phyloP scores from a whole-genome alignment of 371 early-diverging fungal species.

The Mucor plumbeus region DNA sequence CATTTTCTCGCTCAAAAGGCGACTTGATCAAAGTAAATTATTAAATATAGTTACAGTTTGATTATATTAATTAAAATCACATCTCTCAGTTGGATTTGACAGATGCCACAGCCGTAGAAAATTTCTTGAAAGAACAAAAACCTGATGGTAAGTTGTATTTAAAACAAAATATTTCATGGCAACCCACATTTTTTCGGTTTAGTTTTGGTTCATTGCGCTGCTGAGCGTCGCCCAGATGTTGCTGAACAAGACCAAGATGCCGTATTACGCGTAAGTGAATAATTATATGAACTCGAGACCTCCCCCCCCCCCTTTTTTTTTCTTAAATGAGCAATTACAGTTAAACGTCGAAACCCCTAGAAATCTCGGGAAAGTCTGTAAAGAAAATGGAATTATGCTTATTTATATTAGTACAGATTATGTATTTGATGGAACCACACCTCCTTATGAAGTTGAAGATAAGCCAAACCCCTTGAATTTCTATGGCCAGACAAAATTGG shows the following conservation, averaged over 20 bases:
- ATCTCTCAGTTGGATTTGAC: slow-evolving; percentile 68
- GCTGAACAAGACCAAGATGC: slow-evolving; percentile 71
- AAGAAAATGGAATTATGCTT: slow-evolving; percentile 56
- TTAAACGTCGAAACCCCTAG: slow-evolving; percentile 75
- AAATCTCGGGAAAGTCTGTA: slow-evolving; percentile 59
- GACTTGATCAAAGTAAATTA: slow-evolving; percentile 61
- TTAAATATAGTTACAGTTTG: not conserved
- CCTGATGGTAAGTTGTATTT: slow-evolving; percentile 59
- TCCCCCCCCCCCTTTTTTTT: not conserved
- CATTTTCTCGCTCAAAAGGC: slow-evolving; percentile 65
- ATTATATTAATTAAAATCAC: not conserved
- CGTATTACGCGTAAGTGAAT: slow-evolving; percentile 49
- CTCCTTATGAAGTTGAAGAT: slow-evolving; percentile 78
- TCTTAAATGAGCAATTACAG: slow-evolving; percentile 17
- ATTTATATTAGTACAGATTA: slow-evolving; percentile 92
- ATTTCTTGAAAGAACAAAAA: slow-evolving; percentile 59
- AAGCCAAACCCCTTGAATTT: slow-evolving; percentile 80
- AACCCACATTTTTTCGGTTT: not conserved
- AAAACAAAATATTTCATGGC: not conserved
- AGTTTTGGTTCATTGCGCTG: slow-evolving; percentile 86
- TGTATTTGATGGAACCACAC: slow-evolving; percentile 86
- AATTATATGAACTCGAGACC: not conserved
- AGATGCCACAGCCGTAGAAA: slow-evolving; percentile 54
- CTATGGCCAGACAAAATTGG: slow-evolving; percentile 79
- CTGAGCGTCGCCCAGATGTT: slow-evolving; percentile 87